Percentiles rank a stretch among this genome's conserved stretches.
These are phyloP conservation scores for Massarina eburnea DNA, from an alignment of 2,329 filamentous ascomycete genomes.

Conservation along the genomic window DNA sequence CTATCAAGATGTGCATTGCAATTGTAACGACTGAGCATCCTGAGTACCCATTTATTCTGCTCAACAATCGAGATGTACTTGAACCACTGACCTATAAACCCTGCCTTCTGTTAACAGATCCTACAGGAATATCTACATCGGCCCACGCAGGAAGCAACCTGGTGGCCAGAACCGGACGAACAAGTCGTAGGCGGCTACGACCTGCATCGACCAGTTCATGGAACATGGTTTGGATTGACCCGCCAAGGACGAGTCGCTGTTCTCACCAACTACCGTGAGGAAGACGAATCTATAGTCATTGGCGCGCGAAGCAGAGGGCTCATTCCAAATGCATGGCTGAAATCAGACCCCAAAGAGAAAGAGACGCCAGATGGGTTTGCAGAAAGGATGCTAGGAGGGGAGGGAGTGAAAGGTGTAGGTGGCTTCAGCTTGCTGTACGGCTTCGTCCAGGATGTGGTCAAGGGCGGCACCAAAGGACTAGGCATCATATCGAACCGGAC, in stretches of 20 bases:
- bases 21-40: slow-evolving; percentile 53
- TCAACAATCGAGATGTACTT: slow-evolving; percentile 53
- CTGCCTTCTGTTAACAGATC: slow-evolving; percentile 7
- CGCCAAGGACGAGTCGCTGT: slow-evolving; percentile 62
- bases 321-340: slow-evolving; percentile 63
- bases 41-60: slow-evolving; percentile 52
- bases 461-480: slow-evolving; percentile 41
- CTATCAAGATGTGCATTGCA: slow-evolving; percentile 52
- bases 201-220: slow-evolving; percentile 59
- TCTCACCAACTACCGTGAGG: slow-evolving; percentile 66
- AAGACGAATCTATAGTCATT: slow-evolving; percentile 45
- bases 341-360: slow-evolving; percentile 35
- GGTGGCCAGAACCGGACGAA: slow-evolving; percentile 59
- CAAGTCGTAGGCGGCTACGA: slow-evolving; percentile 64
- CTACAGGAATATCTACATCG: slow-evolving; percentile 62
- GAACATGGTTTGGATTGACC: slow-evolving; percentile 67
- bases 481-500: slow-evolving; percentile 66
- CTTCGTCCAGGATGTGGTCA: slow-evolving; percentile 49
- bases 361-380: slow-evolving; percentile 56
- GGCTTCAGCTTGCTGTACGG: slow-evolving; percentile 66
- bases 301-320: slow-evolving; percentile 57
- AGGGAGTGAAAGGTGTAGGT: slow-evolving; percentile 59
- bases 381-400: slow-evolving; percentile 55
- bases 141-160: slow-evolving; percentile 60
- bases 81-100: not conserved